Evolutionary conservation across 1,284 basidiomycete species (phyloP).

Genomic region (Pseudozyma thailandica): DNA sequence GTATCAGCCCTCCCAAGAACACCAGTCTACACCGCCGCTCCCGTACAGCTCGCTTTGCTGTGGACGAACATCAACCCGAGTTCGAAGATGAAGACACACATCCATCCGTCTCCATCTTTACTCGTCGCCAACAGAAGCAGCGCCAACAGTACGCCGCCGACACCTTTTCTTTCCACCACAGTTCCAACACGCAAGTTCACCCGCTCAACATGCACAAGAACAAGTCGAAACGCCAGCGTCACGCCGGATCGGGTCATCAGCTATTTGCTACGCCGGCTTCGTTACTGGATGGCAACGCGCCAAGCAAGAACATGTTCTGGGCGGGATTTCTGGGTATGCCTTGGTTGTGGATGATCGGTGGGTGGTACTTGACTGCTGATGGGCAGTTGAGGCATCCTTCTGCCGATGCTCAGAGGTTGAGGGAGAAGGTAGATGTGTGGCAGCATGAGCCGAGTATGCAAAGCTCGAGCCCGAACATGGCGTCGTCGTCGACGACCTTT

Average conservation of each 20-base stretch:
- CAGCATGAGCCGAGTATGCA: slow-evolving; percentile 49
- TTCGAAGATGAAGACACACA: slow-evolving; percentile 9
- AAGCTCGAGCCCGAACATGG: slow-evolving; percentile 16
- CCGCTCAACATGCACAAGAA: slow-evolving; percentile 7
- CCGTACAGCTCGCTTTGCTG: slow-evolving; percentile 37
- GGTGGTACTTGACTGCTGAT: slow-evolving; percentile 50
- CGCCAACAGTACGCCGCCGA: slow-evolving; percentile 11
- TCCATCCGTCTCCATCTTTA: slow-evolving; percentile 38
- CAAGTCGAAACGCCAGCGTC: slow-evolving; percentile 15
- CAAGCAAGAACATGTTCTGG: slow-evolving; percentile 56
- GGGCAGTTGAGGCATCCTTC: slow-evolving; percentile 34
- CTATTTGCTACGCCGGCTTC: slow-evolving; percentile 26
- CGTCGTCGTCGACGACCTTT: slow-evolving; percentile 14
- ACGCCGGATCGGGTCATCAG: slow-evolving; percentile 5
- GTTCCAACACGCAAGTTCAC: slow-evolving; percentile 14
- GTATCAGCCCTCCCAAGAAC: slow-evolving; percentile 41
- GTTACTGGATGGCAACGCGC: slow-evolving; percentile 35
- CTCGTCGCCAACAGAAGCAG: slow-evolving; percentile 12
- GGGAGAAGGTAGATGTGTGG: slow-evolving; percentile 44
- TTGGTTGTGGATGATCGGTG: slow-evolving; percentile 63
- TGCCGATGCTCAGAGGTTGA: slow-evolving; percentile 13
- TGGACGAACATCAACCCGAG: slow-evolving; percentile 13
- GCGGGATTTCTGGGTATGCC: slow-evolving; percentile 62
- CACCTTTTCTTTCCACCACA: slow-evolving; percentile 22
- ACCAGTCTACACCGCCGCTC: slow-evolving; percentile 32